Percentiles rank a stretch among this genome's conserved stretches.
phyloP scores from a whole-genome alignment of 2,329 filamentous ascomycete genomes.

The Endoconidiophora laricicola region DNA sequence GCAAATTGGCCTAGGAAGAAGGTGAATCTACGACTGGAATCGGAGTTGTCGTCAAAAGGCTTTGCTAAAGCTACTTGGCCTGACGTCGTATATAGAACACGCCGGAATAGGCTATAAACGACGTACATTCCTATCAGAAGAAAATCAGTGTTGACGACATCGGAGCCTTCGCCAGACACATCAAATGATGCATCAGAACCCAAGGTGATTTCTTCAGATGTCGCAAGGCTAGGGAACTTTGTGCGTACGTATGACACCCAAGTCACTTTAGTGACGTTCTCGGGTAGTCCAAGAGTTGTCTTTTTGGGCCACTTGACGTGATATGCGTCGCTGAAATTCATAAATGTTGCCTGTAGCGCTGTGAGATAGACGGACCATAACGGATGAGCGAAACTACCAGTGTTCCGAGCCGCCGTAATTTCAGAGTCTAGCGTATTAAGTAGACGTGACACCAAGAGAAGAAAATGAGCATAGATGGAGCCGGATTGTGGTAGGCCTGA shows the following conservation, averaged over 20 bases:
- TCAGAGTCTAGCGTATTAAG: conserved; percentile 1
- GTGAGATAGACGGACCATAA: conserved; percentile 13
- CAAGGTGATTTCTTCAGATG: conserved; percentile 10
- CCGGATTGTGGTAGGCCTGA: conserved; percentile 22
- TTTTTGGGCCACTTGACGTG: conserved; percentile 12
- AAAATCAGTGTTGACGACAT: conserved; percentile 6
- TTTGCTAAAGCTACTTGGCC: background rate
- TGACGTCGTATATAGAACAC: background rate
- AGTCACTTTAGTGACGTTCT: conserved; percentile 14
- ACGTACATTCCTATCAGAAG: conserved; percentile 7
- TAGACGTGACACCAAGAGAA: conserved; percentile 20
- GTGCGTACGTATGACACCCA: conserved; percentile 18
- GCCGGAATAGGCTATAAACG: conserved; percentile 4
- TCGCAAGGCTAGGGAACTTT: conserved; percentile 19
- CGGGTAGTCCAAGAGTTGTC: conserved; percentile 8
- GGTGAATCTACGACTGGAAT: conserved; percentile 7
- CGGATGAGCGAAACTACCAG: background rate
- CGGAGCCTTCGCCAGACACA: background rate
- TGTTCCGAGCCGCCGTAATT: conserved; percentile 1
- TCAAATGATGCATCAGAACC: background rate
- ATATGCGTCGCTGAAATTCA: conserved; percentile 28
- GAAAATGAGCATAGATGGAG: conserved; percentile 24
- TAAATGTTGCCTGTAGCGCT: conserved; percentile 20
- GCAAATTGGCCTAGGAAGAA: conserved; percentile 17
- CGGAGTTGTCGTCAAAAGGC: conserved; percentile 8